A percentile compares a stretch with the other conserved stretches of the same genome.
Conservation (phyloP, 495 filamentous ascomycete genomes). For the Sphaerosporella brunnea region DNA sequence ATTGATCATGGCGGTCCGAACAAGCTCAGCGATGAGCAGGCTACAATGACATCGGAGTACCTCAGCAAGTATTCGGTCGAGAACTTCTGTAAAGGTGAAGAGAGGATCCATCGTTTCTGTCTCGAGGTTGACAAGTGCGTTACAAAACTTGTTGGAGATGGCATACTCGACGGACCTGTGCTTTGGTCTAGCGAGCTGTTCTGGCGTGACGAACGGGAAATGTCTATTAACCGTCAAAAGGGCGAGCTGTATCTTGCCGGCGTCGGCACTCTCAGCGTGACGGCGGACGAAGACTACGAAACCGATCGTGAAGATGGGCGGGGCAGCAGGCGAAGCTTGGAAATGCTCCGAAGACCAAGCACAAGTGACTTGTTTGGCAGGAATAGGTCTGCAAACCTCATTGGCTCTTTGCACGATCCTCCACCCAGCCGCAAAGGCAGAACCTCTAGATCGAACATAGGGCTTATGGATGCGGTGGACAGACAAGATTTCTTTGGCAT, state of each 20-base stretch:
- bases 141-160: conserved; percentile 71
- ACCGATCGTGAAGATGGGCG: conserved; percentile 24
- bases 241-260: conserved; percentile 35
- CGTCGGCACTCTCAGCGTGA: conserved; percentile 34
- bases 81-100: conserved; percentile 91
- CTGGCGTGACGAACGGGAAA: conserved; percentile 53
- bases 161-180: conserved; percentile 70
- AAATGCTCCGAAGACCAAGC: conserved; percentile 24
- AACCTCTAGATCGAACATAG: conserved; percentile 33
- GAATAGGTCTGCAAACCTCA: conserved; percentile 18
- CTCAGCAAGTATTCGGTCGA: conserved; percentile 63
- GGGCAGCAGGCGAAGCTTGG: conserved; percentile 19
- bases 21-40: conserved; percentile 91
- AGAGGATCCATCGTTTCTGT: conserved; percentile 86
- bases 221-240: conserved; percentile 48
- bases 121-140: conserved; percentile 78
- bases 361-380: conserved; percentile 25
- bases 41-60: conserved; percentile 73
- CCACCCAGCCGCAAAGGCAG: conserved; percentile 25
- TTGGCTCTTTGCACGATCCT: conserved; percentile 17
- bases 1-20: conserved; percentile 77
- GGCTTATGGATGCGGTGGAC: conserved; percentile 45
- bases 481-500: conserved; percentile 52
- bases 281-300: conserved; percentile 30
- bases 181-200: conserved; percentile 87